Evolutionary conservation across 108 stramenopile species (phyloP), one percentile per base, ranked within the genome.

Genomic region (Cafeteria roenbergensis): DNA sequence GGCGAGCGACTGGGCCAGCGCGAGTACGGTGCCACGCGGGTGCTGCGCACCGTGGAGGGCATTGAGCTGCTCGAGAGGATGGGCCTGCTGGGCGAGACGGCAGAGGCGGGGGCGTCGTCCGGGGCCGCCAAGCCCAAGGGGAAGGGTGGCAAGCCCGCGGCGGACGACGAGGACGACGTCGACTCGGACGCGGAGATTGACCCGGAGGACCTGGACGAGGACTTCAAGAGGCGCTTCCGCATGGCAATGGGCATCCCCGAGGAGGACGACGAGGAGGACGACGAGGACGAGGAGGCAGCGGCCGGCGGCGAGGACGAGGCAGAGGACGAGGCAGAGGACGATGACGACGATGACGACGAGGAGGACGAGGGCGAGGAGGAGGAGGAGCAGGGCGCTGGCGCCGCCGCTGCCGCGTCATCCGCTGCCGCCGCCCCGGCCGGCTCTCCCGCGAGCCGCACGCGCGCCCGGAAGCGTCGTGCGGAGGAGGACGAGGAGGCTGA

Each of bases 361-460:
- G 36, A 62, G 17, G 62, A 62, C 35, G n/a, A 62, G 34, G 62
- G n/a, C 6, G 37, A 36, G 32, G 62, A 6, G 37, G 20, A 29
- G 8, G 29, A 4, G 4, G 0, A 17, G 8, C 33, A 32, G 63
- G n/a, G n/a, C n/a, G n/a, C n/a, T n/a, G n/a, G n/a, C n/a, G n/a
- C n/a, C n/a, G n/a, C n/a, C n/a, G n/a, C n/a, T n/a, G n/a, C 42
- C 42, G 12, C 6, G 42, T 6, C 42, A 17, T 17, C 6, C 12
- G 42, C 12, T 6, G 42, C 12, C 17, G 42, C 42, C 17, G 42
- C 42, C 6, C 12, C 42, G 42, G 42, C 42, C 17, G 42, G 17
- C 12, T 6, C 6, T 12, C 12, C 6, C 6, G 42, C 42, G 12
- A 48, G 42, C 42, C 12, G 42, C 17, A 12, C 42, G 17, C 12